Conservation (phyloP, 1,284 basidiomycete species). For the Malassezia caprae region DNA sequence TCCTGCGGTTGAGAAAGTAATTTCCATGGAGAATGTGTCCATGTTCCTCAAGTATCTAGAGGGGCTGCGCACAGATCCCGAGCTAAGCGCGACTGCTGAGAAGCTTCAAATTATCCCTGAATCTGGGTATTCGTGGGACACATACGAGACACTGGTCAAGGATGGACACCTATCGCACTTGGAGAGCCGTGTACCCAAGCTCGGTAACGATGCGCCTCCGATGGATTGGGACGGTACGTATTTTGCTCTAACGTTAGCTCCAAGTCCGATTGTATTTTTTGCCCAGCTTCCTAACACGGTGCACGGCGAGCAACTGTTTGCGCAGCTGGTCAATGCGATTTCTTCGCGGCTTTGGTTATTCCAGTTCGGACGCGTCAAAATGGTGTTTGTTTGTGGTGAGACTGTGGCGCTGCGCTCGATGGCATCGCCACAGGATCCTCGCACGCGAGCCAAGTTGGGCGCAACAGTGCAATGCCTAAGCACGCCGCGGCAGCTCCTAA, state of each 20-base stretch:
- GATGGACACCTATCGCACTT: constrained; percentile 29
- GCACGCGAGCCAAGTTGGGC: constrained; percentile 28
- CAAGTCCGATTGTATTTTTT: constrained; percentile 31
- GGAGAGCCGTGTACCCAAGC: constrained; percentile 17
- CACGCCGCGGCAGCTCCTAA: constrained; percentile 19
- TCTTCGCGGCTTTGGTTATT: constrained; percentile 38
- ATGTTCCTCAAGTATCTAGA: constrained; percentile 20
- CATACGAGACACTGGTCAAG: constrained; percentile 25
- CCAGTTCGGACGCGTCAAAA: constrained; percentile 30
- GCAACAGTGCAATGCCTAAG: constrained; percentile 27
- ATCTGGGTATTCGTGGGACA: constrained; percentile 29
- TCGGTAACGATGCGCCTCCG: constrained; percentile 7
- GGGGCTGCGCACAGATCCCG: constrained; percentile 17
- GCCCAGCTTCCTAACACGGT: constrained; percentile 44
- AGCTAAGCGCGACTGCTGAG: constrained; percentile 11
- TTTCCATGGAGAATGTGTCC: constrained; percentile 31
- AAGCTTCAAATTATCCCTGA: constrained; percentile 22
- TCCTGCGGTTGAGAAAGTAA: constrained; percentile 39
- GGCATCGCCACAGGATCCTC: constrained; percentile 22
- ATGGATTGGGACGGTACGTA: constrained; percentile 12
- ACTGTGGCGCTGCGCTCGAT: constrained; percentile 28
- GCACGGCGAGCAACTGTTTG: constrained; percentile 43
- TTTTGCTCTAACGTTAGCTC: neutral
- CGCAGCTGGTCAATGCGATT: constrained; percentile 36
- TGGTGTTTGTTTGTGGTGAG: constrained; percentile 38